phyloP scores from a whole-genome alignment of 2,329 filamentous ascomycete genomes.

The Scytalidium lignicola region DNA sequence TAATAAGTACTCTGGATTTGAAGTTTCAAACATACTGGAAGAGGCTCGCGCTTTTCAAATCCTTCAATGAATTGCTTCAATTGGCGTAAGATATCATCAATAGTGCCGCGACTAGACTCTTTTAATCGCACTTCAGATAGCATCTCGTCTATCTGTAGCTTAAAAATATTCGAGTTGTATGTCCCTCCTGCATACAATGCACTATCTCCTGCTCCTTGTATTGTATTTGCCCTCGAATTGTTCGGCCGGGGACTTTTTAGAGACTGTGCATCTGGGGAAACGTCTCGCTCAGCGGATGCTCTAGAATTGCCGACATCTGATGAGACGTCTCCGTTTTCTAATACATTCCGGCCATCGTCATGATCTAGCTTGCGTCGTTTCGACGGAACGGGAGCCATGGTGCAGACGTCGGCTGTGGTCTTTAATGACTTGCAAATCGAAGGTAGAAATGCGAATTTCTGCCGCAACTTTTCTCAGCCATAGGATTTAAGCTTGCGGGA shows the following conservation, averaged over 20 bases:
- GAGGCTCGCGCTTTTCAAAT: constrained; percentile 44
- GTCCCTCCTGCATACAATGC: constrained; percentile 35
- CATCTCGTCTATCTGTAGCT: constrained; percentile 61
- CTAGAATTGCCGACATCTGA: background rate
- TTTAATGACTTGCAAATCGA: background rate
- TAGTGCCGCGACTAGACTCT: constrained; percentile 46
- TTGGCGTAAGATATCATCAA: constrained; percentile 48
- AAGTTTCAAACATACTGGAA: constrained; percentile 33
- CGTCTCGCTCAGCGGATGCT: background rate
- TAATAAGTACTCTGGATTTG: background rate
- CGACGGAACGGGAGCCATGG: constrained; percentile 19
- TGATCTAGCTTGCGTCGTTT: constrained; percentile 31
- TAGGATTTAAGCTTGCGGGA: constrained; percentile 10
- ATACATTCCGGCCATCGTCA: constrained; percentile 4
- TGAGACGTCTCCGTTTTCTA: constrained; percentile 3
- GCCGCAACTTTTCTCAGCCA: background rate
- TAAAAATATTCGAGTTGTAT: constrained; percentile 64
- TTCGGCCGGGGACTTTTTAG: constrained; percentile 2
- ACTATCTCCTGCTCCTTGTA: constrained; percentile 20
- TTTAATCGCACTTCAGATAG: constrained; percentile 51
- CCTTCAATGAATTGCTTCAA: constrained; percentile 53
- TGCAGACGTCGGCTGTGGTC: background rate
- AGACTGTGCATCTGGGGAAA: constrained; percentile 6
- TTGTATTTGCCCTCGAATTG: constrained; percentile 10
- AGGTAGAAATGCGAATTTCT: background rate